Evolutionary conservation across 148 eudicot species (phyloP).

Genomic region (Spergularia bocconei): DNA sequence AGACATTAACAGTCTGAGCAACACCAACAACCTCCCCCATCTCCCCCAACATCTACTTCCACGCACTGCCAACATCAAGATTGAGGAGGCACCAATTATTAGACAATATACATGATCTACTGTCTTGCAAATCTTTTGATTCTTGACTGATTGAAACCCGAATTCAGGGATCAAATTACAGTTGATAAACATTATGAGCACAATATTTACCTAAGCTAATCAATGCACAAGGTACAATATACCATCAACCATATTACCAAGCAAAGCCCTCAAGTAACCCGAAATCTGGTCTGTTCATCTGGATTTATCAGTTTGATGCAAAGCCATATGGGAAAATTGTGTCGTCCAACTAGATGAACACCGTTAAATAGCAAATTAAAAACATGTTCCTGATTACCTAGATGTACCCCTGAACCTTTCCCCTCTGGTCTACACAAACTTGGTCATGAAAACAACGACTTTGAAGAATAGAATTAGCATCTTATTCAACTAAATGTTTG

Average conservation of each 20-base stretch:
- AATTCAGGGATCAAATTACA: not conserved
- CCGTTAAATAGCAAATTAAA: not conserved
- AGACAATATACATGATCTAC: not conserved
- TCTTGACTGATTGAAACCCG: not conserved
- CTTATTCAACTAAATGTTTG: not conserved
- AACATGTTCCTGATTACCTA: not conserved
- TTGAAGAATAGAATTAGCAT: not conserved
- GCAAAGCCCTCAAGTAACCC: not conserved
- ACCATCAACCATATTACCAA: not conserved
- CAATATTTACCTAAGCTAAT: not conserved
- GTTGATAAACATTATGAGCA: not conserved
- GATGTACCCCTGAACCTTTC: not conserved
- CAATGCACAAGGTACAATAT: too few species aligned
- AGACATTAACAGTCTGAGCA: not conserved
- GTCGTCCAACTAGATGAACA: not conserved
- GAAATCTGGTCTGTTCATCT: not conserved
- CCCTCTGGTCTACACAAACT: conserved; percentile 1
- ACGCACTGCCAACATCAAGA: not conserved
- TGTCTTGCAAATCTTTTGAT: not conserved
- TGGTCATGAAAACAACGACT: not conserved
- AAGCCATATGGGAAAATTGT: not conserved
- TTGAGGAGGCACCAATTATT: not conserved
- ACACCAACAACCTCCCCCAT: not conserved
- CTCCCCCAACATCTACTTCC: not conserved
- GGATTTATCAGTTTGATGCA: not conserved